Evolutionary conservation across 2,329 filamentous ascomycete genomes (phyloP).

Genomic region (Diaporthe citri): DNA sequence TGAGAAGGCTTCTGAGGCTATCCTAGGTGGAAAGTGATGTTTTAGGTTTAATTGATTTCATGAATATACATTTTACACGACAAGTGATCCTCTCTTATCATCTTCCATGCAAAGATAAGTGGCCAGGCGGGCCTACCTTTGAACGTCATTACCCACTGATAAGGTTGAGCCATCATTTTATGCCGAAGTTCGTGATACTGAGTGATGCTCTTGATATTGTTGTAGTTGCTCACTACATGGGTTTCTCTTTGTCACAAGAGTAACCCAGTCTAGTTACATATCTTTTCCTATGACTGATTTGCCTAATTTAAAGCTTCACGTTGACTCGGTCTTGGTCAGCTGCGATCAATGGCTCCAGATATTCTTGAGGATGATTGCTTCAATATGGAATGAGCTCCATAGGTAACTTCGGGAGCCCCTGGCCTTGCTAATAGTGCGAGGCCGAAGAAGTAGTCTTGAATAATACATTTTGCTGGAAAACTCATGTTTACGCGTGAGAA

Average conservation of each 20-base stretch:
- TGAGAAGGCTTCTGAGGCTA: slow-evolving; percentile 20
- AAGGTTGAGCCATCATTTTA: rapidly evolving
- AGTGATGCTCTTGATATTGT: too few relatives aligned
- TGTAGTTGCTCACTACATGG: too few relatives aligned
- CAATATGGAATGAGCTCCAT: too few relatives aligned
- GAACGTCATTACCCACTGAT: too few relatives aligned
- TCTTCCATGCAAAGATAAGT: not conserved
- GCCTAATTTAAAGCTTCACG: not conserved
- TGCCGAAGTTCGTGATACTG: not conserved
- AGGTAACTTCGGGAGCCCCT: too few relatives aligned
- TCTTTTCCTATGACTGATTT: too few relatives aligned
- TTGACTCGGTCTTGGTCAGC: not conserved
- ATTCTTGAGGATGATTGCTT: too few relatives aligned
- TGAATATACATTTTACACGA: not conserved
- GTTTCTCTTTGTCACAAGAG: too few relatives aligned
- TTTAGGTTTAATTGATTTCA: not conserved
- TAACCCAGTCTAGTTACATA: not conserved
- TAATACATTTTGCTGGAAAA: too few relatives aligned
- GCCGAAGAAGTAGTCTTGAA: too few relatives aligned
- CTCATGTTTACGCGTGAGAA: too few relatives aligned
- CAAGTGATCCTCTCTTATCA: not conserved
- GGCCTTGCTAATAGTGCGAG: too few relatives aligned
- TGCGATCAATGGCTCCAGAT: not conserved
- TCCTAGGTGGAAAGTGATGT: not conserved
- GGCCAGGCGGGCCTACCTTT: not conserved